phyloP scores from a whole-genome alignment of 768 basidiomycete species.

The Tephrocybe sp. region DNA sequence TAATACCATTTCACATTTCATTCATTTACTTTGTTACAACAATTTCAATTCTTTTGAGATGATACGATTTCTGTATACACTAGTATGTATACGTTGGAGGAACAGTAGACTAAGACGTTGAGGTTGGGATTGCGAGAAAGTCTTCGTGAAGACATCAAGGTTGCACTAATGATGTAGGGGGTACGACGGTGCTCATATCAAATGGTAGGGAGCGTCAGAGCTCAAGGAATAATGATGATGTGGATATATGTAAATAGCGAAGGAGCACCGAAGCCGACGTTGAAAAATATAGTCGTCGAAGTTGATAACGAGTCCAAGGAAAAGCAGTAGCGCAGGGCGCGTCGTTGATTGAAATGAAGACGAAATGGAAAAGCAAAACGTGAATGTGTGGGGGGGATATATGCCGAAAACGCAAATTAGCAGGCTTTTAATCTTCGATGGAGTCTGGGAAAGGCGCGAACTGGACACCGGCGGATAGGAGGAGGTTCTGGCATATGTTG shows the following conservation, averaged over 20 bases:
- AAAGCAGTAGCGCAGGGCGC: neutral
- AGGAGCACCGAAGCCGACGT: slow-evolving; percentile 30
- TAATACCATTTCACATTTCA: too few relatives aligned
- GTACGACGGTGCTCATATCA: slow-evolving; percentile 57
- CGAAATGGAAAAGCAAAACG: too few relatives aligned
- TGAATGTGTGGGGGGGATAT: neutral
- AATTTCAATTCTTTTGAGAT: too few relatives aligned
- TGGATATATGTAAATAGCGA: slow-evolving; percentile 20
- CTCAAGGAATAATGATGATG: slow-evolving; percentile 27
- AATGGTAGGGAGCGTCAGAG: slow-evolving; percentile 34
- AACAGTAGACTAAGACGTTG: too few relatives aligned
- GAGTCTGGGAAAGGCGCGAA: slow-evolving; percentile 34
- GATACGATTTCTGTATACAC: too few relatives aligned
- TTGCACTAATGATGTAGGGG: slow-evolving; percentile 24
- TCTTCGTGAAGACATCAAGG: too few relatives aligned
- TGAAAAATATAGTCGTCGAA: slow-evolving; percentile 24
- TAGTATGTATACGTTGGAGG: too few relatives aligned
- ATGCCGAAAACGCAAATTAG: slow-evolving; percentile 14
- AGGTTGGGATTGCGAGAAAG: too few relatives aligned
- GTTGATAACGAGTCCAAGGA: slow-evolving; percentile 16
- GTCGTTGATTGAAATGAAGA: neutral
- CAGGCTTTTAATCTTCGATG: slow-evolving; percentile 26
- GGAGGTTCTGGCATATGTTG: slow-evolving; percentile 38
- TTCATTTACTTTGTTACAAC: too few relatives aligned
- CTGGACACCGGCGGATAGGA: slow-evolving; percentile 42